Evolutionary conservation across 768 basidiomycete species (phyloP).

Genomic region (Gelatoporia subvermispora): DNA sequence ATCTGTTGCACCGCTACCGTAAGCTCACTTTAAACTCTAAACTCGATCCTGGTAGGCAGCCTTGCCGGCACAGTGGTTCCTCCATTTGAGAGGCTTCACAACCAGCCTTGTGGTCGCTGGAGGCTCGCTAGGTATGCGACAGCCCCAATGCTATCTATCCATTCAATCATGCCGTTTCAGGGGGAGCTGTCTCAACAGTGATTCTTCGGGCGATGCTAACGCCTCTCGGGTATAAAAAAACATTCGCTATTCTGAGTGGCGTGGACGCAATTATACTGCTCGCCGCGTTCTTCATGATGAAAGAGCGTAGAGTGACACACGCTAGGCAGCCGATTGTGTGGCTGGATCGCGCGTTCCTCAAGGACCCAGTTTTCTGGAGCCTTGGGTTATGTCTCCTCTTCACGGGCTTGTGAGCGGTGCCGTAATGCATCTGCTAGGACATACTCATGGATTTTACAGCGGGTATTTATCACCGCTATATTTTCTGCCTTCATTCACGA

Average conservation of each 20-base stretch:
- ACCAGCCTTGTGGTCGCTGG: constrained; percentile 16
- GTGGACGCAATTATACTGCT: constrained; percentile 22
- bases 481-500: constrained; percentile 16
- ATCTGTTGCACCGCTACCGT: neutral
- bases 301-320: constrained; percentile 20
- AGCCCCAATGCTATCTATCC: neutral
- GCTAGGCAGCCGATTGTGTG: constrained; percentile 10
- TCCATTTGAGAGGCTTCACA: constrained; percentile 11
- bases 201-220: constrained; percentile 17
- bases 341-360: constrained; percentile 18
- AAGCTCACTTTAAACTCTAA: neutral
- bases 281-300: constrained; percentile 26
- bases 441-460: constrained; percentile 1
- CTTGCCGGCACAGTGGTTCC: constrained; percentile 18
- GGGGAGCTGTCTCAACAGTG: constrained; percentile 12
- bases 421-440: neutral
- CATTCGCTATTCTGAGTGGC: constrained; percentile 27
- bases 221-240: constrained; percentile 25
- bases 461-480: constrained; percentile 16
- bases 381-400: constrained; percentile 27
- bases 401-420: constrained; percentile 12
- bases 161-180: constrained; percentile 1
- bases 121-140: constrained; percentile 11
- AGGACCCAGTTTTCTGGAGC: constrained; percentile 28
- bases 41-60: constrained; percentile 9